Percentiles rank a stretch among this genome's conserved stretches.
Evolutionary conservation across 352 stramenopile genomes (phyloP).

Genomic region (Pythium folliculosum): DNA sequence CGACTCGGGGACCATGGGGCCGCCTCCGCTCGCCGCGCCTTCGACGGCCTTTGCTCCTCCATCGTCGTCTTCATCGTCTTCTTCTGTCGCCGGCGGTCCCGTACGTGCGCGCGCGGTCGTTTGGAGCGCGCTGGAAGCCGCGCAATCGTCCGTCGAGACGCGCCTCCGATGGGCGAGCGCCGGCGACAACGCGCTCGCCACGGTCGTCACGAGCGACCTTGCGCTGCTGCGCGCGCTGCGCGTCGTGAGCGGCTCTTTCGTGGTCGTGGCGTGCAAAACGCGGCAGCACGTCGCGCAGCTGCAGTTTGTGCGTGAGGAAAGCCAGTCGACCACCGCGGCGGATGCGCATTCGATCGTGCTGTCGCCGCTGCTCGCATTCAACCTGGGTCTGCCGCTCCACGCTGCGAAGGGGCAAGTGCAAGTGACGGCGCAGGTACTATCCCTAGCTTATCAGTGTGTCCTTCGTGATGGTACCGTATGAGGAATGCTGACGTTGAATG

Average conservation of each 20-base stretch:
- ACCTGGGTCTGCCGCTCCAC: slow-evolving; percentile 59
- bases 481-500: background rate
- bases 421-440: slow-evolving; percentile 35
- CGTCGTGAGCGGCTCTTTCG: slow-evolving; percentile 28
- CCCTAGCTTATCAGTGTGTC: background rate
- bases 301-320: slow-evolving; percentile 11
- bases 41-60: slow-evolving; percentile 1
- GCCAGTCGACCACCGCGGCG: background rate
- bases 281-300: slow-evolving; percentile 21
- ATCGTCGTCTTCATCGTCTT: background rate
- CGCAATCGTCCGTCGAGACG: background rate
- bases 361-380: slow-evolving; percentile 78
- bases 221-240: slow-evolving; percentile 20
- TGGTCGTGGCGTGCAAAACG: slow-evolving; percentile 8
- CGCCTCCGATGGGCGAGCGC: background rate
- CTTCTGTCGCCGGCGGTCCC: background rate
- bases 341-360: slow-evolving; percentile 31
- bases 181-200: slow-evolving; percentile 13
- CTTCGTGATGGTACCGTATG: background rate
- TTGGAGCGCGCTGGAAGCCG: slow-evolving; percentile 13
- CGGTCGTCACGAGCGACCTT: slow-evolving; percentile 19
- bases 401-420: slow-evolving; percentile 26
- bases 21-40: background rate
- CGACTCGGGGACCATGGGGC: slow-evolving; percentile 2
- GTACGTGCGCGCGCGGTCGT: slow-evolving; percentile 21